These are phyloP conservation scores for Coccomyxa sp. DNA, from an alignment of 139 green algal species.

Conservation along the genomic window DNA sequence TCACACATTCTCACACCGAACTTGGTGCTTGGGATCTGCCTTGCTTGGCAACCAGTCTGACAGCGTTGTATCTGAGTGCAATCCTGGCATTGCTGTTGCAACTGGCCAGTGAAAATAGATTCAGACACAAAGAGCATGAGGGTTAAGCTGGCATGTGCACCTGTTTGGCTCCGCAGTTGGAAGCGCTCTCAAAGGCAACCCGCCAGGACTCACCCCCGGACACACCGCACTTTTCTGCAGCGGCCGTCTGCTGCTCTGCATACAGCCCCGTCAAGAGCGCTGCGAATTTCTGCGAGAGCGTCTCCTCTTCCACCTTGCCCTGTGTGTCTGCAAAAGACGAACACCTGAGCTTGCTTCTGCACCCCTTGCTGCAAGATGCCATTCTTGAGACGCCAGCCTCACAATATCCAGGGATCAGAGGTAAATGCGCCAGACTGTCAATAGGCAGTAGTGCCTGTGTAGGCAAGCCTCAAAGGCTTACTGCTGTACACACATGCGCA, in stretches of 20 bases:
- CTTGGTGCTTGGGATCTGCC: too few species aligned
- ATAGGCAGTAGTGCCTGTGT: too few species aligned
- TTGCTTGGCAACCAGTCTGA: too few species aligned
- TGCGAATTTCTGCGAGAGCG: slow-evolving; percentile 13
- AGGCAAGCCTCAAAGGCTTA: too few species aligned
- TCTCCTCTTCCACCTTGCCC: neutral
- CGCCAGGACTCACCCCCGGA: slow-evolving; percentile 61
- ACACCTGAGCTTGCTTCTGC: neutral
- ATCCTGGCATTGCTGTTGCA: too few species aligned
- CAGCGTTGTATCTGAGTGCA: too few species aligned
- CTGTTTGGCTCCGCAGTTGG: slow-evolving; percentile 31
- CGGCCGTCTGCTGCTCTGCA: slow-evolving; percentile 28
- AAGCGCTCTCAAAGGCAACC: slow-evolving; percentile 52
- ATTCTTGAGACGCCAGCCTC: too few species aligned
- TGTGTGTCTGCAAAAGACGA: neutral
- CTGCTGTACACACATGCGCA: neutral
- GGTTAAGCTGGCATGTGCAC: neutral
- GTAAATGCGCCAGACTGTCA: too few species aligned
- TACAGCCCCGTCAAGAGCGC: slow-evolving; percentile 35
- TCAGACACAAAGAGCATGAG: neutral
- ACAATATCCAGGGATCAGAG: too few species aligned
- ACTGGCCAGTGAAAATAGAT: too few species aligned
- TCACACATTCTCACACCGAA: too few species aligned
- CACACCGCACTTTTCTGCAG: slow-evolving; percentile 48
- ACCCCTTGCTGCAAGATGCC: neutral